phyloP scores from a whole-genome alignment of 306 rosid genomes.

The Casuarina cunninghamiana region DNA sequence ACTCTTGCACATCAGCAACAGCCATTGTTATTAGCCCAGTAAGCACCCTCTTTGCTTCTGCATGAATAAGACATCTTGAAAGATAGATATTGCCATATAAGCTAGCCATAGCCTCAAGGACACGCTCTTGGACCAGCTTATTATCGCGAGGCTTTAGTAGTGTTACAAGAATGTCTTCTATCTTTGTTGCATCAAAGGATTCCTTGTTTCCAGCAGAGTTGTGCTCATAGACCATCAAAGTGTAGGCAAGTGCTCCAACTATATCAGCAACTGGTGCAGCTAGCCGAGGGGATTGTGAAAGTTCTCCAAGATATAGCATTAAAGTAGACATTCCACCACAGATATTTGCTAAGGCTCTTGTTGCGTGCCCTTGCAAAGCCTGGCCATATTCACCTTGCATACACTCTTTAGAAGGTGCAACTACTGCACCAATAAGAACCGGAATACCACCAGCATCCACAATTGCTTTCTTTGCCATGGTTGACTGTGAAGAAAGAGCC shows the following conservation, averaged over 20 bases:
- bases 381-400: slow-evolving; percentile 82
- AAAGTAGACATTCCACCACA: slow-evolving; percentile 90
- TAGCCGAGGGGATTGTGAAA: slow-evolving; percentile 76
- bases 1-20: slow-evolving; percentile 76
- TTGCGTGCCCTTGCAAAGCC: slow-evolving; percentile 81
- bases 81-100: slow-evolving; percentile 78
- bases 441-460: slow-evolving; percentile 70
- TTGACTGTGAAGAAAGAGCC: slow-evolving; percentile 83
- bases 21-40: slow-evolving; percentile 90
- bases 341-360: slow-evolving; percentile 82
- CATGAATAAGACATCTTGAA: slow-evolving; percentile 64
- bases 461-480: slow-evolving; percentile 71
- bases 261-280: slow-evolving; percentile 85
- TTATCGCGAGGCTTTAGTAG: slow-evolving; percentile 77
- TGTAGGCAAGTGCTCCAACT: slow-evolving; percentile 92
- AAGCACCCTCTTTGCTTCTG: slow-evolving; percentile 86
- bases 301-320: slow-evolving; percentile 85
- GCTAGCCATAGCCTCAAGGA: slow-evolving; percentile 98
- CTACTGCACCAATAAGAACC: slow-evolving; percentile 87
- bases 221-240: slow-evolving; percentile 79
- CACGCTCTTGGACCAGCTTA: slow-evolving; percentile 84
- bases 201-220: slow-evolving; percentile 50
- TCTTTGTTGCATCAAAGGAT: slow-evolving; percentile 58
- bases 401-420: slow-evolving; percentile 96
- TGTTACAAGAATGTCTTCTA: slow-evolving; percentile 80